Base-by-base conservation (phyloP, 805 yeast genomes). In the Yamadazyma insecticola region DNA sequence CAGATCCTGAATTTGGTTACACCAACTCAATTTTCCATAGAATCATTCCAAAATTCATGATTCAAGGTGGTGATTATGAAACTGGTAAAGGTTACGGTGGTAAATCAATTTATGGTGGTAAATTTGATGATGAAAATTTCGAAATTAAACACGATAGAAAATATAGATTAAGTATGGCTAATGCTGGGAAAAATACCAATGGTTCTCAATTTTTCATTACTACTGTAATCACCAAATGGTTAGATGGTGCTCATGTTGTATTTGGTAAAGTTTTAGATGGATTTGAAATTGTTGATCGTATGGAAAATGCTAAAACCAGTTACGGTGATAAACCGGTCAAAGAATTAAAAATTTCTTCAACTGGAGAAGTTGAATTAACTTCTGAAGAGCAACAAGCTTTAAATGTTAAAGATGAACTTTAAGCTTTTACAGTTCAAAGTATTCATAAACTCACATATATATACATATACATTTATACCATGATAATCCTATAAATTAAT, bases 121-220 rank as follows among this genome's bases (percentile, higher is more conserved):
- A 73, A 58, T 83, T 83, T 64, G 71, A 71, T 27, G 94, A 83
- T 53, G 94, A 83, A 60, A 82, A 81, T 75, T 83, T 83, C 56
- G 44, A 52, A 55, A 68, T 70, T 68, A 79, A 63, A 55, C 97
- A 90, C 68, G 70, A 69, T 71, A 78, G 63, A 78, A 94, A 72
- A 74, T 75, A 74, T 44, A 88, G 75, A 67, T 82, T 65, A 63
- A 86, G 96, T 42, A 90, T 90, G 97, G 97, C 97, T 61, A 90
- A 90, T 61, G 94, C 97, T 44, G 97, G 97, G 50, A 95, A 95
- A 64, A 85, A 87, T 80, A 86, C 97, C 70, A 90, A 90, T 70
- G 97, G 97, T 36, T 88, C 96, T 34, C 97, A 89, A 70, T 89
- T 89, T 69, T 89, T 90, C 76, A 82, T 92, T 65, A 88, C 96